phyloP scores from a whole-genome alignment of 331 rosid species.

The Stylosanthes scabra region DNA sequence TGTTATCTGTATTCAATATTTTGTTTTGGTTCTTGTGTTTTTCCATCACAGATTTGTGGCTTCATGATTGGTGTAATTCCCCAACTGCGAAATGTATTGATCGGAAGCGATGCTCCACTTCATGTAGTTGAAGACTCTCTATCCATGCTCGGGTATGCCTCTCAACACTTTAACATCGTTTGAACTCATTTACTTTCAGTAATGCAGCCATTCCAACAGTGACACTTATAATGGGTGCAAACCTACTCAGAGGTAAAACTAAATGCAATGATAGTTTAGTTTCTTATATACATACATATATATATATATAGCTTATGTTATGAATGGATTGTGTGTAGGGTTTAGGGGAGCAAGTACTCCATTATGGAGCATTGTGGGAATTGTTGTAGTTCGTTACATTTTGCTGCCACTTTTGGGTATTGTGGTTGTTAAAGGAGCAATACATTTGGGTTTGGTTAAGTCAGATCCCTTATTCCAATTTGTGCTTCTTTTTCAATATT shows the following conservation, averaged over 20 bases:
- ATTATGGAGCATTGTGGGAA: slow-evolving; percentile 41
- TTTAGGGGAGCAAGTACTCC: slow-evolving; percentile 46
- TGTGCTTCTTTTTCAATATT: slow-evolving; percentile 55
- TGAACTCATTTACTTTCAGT: slow-evolving; percentile 42
- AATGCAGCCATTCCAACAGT: slow-evolving; percentile 54
- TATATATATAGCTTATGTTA: too few species aligned
- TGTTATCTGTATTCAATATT: neutral
- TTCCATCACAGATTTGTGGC: slow-evolving; percentile 10
- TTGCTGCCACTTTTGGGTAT: slow-evolving; percentile 50
- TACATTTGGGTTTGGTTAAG: slow-evolving; percentile 44
- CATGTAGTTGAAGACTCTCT: slow-evolving; percentile 51
- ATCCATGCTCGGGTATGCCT: slow-evolving; percentile 54
- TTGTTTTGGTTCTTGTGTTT: neutral
- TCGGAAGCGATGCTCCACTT: slow-evolving; percentile 53
- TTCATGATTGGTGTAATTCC: slow-evolving; percentile 50
- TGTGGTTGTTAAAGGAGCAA: slow-evolving; percentile 48
- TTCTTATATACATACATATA: too few species aligned
- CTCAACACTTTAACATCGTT: neutral
- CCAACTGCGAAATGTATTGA: slow-evolving; percentile 35
- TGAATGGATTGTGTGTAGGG: slow-evolving; percentile 36
- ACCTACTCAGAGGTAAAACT: slow-evolving; percentile 49
- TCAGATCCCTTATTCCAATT: slow-evolving; percentile 53
- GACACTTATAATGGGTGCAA: slow-evolving; percentile 59
- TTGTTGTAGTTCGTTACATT: slow-evolving; percentile 47
- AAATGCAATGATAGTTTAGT: too few species aligned